Percentiles rank a stretch among this genome's conserved stretches.
Conservation (phyloP, 805 yeast genomes). For the Priceomyces medius region DNA sequence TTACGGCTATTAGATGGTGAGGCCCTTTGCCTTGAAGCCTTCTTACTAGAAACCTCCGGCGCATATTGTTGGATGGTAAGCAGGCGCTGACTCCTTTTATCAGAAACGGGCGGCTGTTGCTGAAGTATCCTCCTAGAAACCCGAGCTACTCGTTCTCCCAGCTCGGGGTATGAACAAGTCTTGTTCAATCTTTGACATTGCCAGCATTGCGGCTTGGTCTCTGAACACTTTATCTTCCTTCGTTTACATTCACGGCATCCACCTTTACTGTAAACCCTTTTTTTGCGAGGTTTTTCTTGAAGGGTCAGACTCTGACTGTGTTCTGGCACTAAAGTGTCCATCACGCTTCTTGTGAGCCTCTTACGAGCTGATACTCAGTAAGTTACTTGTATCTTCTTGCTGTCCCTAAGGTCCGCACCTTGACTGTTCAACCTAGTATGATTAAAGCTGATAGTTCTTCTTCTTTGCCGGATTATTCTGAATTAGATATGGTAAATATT, state of each 20-base stretch:
- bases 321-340: constrained; percentile 1
- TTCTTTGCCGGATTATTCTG: no score
- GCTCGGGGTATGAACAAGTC: constrained; percentile 26
- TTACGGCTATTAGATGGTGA: not conserved
- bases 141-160: constrained; percentile 27
- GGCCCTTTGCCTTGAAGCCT: not conserved
- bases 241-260: constrained; percentile 46
- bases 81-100: not conserved
- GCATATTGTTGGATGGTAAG: constrained; percentile 6
- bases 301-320: not conserved
- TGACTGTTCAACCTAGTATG: no score
- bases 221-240: constrained; percentile 43
- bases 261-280: constrained; percentile 26
- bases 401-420: no score
- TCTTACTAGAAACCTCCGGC: not conserved
- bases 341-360: not conserved
- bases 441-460: no score
- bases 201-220: constrained; percentile 33
- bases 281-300: constrained; percentile 2
- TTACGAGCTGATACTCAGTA: no score
- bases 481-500: no score
- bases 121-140: constrained; percentile 15
- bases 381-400: no score
- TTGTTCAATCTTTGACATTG: constrained; percentile 32
- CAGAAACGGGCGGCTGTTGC: not conserved